Percentiles rank a stretch among this genome's conserved stretches.
Evolutionary conservation across 169 alveolate species (phyloP).

Genomic region (Plasmodium malariae): DNA sequence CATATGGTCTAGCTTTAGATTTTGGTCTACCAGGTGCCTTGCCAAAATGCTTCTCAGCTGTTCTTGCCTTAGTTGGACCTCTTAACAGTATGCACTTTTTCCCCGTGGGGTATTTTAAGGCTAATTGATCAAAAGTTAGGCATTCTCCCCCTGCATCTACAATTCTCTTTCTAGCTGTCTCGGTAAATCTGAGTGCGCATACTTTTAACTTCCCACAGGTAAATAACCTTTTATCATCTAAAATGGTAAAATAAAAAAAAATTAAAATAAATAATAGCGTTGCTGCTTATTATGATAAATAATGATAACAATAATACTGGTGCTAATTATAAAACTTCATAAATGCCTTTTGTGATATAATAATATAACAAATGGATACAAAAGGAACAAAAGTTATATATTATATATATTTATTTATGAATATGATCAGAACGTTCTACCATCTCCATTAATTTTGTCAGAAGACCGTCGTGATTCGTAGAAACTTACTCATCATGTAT

Average conservation of each 20-base stretch:
- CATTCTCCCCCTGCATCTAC: slow-evolving; percentile 98
- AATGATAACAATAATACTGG: not conserved
- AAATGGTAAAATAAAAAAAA: not conserved
- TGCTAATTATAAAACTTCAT: not conserved
- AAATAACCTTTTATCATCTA: slow-evolving; percentile 92
- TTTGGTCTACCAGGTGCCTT: slow-evolving; percentile 95
- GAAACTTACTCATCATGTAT: slow-evolving; percentile 85
- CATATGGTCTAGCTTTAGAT: slow-evolving; percentile 93
- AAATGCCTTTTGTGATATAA: too few species aligned
- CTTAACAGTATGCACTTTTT: slow-evolving; percentile 95
- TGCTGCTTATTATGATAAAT: not conserved
- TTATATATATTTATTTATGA: too few species aligned
- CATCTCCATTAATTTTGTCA: slow-evolving; percentile 86
- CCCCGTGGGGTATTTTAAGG: slow-evolving; percentile 94
- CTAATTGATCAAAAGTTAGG: slow-evolving; percentile 97
- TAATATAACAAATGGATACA: too few species aligned
- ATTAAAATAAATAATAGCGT: not conserved
- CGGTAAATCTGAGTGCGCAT: slow-evolving; percentile 97
- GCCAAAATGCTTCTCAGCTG: slow-evolving; percentile 97
- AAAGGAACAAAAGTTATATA: not conserved
- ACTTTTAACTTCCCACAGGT: slow-evolving; percentile 93
- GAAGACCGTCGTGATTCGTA: slow-evolving; percentile 91
- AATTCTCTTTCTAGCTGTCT: slow-evolving; percentile 97
- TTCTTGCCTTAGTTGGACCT: slow-evolving; percentile 96
- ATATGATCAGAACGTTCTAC: slow-evolving; percentile 80